Base-by-base conservation (phyloP, 805 yeast species). In the Kodamaea neixiangensis region DNA sequence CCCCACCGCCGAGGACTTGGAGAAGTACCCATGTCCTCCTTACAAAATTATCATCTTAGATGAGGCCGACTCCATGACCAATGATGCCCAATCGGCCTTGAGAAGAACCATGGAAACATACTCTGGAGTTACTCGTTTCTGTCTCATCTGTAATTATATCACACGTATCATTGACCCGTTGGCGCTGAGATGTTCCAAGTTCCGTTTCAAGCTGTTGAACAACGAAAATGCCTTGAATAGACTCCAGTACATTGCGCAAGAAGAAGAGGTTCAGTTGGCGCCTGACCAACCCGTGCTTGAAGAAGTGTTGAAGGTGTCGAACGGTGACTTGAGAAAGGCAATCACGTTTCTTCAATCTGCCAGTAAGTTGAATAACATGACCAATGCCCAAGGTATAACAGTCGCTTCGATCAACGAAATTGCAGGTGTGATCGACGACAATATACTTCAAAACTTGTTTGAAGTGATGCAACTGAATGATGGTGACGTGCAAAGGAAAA, bases 1-100 rank as follows among this genome's bases (percentile, higher is more conserved):
- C 53, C 96, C 97, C 1, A 65, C 87, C 0, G 73, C 77, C 13
- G 86, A 83, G 38, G 94, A 87, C 59, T 68, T 80, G 46, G 80
- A 73, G 38, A 79, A 83, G 15, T 92, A 91, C 69, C 97, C 98
- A 1, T 93, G 98, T 64, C 98, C 99, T 1, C 97, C 98, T 4
- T 94, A 89, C 69, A 94, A 94, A 66, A 83, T 94, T 60, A 87
- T 94, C 56, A 89, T 94, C 40, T 71, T 94, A 48, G 97, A 92
- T 72, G 97, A 92, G 68, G 97, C 97, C 0, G 97, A 94, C 67
- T 89, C 97, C 10, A 94, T 94, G 97, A 94, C 99, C 7, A 81
- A 89, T 40, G 97, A 90, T 60, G 99, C 99, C 0, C 99, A 94
- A 65, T 82, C 91, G 49, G 99, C 99, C 1, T 76, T 94, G 56